Evolutionary conservation across 2,329 filamentous ascomycete genomes (phyloP).

Genomic region (Bimuria novae-zelandiae): DNA sequence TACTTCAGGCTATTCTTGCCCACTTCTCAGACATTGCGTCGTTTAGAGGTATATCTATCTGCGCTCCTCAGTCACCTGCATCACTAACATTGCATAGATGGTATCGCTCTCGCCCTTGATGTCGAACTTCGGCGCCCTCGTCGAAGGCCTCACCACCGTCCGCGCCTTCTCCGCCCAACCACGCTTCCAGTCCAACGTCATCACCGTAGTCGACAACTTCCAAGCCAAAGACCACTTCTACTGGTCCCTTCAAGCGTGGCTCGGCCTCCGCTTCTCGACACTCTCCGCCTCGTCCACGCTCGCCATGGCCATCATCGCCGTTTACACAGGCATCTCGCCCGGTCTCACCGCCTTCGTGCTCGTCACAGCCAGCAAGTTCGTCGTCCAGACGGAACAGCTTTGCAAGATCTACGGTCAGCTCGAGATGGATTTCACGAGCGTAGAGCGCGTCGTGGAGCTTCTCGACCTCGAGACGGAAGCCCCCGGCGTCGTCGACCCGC

Average conservation of each 20-base stretch:
- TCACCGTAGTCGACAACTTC: constrained; percentile 82
- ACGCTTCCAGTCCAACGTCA: constrained; percentile 79
- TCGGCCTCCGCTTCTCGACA: constrained; percentile 76
- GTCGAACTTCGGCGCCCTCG: constrained; percentile 87
- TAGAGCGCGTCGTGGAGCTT: constrained; percentile 84
- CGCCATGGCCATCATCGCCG: constrained; percentile 71
- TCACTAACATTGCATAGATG: constrained; percentile 56
- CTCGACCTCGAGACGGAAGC: constrained; percentile 78
- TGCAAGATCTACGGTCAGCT: constrained; percentile 82
- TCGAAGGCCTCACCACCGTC: constrained; percentile 86
- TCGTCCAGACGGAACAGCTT: constrained; percentile 70
- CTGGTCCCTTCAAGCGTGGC: constrained; percentile 83
- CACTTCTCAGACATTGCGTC: constrained; percentile 78
- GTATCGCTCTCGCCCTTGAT: constrained; percentile 86
- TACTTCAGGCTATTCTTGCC: constrained; percentile 81
- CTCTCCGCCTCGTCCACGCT: constrained; percentile 76
- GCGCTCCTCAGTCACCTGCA: background rate
- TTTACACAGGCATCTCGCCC: constrained; percentile 74
- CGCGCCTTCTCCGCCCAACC: constrained; percentile 77
- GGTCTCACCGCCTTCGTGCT: constrained; percentile 85
- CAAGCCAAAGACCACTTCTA: constrained; percentile 97
- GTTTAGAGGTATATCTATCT: constrained; percentile 63
- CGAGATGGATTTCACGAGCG: constrained; percentile 90
- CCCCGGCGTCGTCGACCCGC: constrained; percentile 68
- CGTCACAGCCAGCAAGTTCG: constrained; percentile 69